phyloP scores from a whole-genome alignment of 1,284 basidiomycete species.

The Leccinum fallax region DNA sequence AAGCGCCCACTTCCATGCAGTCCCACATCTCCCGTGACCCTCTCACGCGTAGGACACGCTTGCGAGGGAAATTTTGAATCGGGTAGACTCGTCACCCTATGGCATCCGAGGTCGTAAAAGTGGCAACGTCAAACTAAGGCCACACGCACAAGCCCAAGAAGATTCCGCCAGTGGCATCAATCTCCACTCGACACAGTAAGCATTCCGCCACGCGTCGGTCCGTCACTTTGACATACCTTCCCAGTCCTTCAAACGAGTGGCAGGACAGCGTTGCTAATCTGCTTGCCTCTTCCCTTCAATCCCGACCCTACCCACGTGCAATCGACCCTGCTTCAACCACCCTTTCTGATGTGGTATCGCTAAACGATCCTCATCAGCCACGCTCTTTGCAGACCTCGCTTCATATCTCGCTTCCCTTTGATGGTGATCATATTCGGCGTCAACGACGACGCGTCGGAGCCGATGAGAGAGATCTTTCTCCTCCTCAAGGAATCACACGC shows the following conservation, averaged over 20 bases:
- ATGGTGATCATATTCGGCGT: constrained; percentile 26
- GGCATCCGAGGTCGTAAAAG: constrained; percentile 66
- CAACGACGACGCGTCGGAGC: constrained; percentile 35
- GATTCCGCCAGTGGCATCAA: constrained; percentile 35
- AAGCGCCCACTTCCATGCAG: not conserved
- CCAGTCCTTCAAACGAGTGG: constrained; percentile 79
- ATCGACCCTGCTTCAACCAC: constrained; percentile 1
- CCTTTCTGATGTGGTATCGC: constrained; percentile 11
- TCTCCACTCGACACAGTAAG: constrained; percentile 61
- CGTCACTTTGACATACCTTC: not conserved
- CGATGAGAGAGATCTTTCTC: constrained; percentile 8
- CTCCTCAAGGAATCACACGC: constrained; percentile 11
- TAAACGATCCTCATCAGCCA: constrained; percentile 18
- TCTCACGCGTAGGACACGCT: constrained; percentile 55
- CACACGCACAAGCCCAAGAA: constrained; percentile 30
- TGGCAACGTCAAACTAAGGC: constrained; percentile 25
- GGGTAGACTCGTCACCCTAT: constrained; percentile 76
- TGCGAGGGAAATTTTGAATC: constrained; percentile 72
- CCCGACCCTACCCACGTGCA: constrained; percentile 7
- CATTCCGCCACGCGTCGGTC: constrained; percentile 3
- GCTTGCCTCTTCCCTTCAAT: constrained; percentile 32
- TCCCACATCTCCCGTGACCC: not conserved
- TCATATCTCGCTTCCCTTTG: constrained; percentile 21
- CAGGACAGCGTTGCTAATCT: constrained; percentile 63
- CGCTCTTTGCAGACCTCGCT: constrained; percentile 4